Evolutionary conservation across 2,329 filamentous ascomycete species (phyloP), one percentile per base, ranked within the genome.

Genomic region (Ramularia collo-cygni): DNA sequence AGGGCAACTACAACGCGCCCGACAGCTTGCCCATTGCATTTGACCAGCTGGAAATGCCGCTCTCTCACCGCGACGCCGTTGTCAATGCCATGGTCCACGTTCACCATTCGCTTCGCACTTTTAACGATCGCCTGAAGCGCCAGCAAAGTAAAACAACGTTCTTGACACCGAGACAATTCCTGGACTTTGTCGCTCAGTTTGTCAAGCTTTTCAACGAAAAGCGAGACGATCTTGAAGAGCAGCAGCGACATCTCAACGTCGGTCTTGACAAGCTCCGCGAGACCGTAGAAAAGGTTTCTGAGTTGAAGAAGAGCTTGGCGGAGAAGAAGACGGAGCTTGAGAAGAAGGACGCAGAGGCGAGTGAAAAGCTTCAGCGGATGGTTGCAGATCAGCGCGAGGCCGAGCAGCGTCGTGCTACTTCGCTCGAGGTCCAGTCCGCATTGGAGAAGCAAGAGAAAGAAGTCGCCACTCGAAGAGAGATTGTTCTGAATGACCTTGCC

Each of bases 51-150:
- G 75, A 68, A 44, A 72, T 96, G 38, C 93, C 92, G 15, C 85
- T 90, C 7, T 85, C 84, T 39, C 90, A 98, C 63, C 81, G 92
- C 48, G 88, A 95, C 62, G 79, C 89, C 3, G 81, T 99, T 33
- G 78, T 98, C 64, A 99, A 99, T 62, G 85, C 89, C 0, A 98
- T 99, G 92, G 93, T 99, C 2, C 93, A 95, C 58, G 90, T 98
- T 14, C 92, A 99, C 60, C 88, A 96, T 67, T 98, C 92, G 2
- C 70, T 98, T 35, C 86, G 90, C 47, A 76, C 77, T 36, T 93
- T 95, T 74, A 98, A 98, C 59, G 71, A 76, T 52, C 89, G 87
- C 56, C 71, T 98, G 16, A 77, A 84, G 48, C 92, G 87, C 62
- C 92, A 96, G 61, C 92, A 96, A 67, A 88, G 86, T 63, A 88